These are phyloP conservation scores for Hirschfeldia incana DNA, from an alignment of 345 rosid species.

Conservation along the genomic window DNA sequence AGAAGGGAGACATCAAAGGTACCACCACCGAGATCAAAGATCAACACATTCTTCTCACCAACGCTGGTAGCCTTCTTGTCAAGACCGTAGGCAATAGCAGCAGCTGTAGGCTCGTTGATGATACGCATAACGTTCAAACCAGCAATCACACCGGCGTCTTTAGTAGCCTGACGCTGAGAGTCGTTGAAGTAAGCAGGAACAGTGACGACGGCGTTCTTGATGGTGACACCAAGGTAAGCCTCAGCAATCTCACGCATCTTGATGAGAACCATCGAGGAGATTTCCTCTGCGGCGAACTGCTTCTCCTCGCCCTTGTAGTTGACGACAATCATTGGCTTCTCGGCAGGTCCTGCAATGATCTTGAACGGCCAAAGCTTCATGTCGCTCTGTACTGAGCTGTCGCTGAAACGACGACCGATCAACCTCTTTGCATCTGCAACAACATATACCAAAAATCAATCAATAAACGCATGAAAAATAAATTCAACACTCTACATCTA, in stretches of 20 bases:
- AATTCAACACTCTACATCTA: too few species aligned
- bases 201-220: conserved; percentile 78
- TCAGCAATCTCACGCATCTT: conserved; percentile 88
- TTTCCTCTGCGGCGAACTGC: conserved; percentile 70
- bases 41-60: conserved; percentile 72
- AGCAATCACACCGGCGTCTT: conserved; percentile 78
- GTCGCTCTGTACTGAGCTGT: conserved; percentile 69
- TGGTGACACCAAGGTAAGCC: conserved; percentile 63
- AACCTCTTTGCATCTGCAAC: conserved; percentile 67
- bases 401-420: conserved; percentile 70
- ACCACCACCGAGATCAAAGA: conserved; percentile 84
- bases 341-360: conserved; percentile 63
- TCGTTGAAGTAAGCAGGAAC: conserved; percentile 82
- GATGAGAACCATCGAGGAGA: conserved; percentile 75
- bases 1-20: conserved; percentile 82
- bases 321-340: conserved; percentile 72
- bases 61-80: conserved; percentile 80
- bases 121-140: conserved; percentile 77
- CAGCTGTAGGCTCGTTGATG: conserved; percentile 78
- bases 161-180: conserved; percentile 82
- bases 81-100: conserved; percentile 82
- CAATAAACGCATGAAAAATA: not conserved
- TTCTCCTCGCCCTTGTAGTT: conserved; percentile 72
- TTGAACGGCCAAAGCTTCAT: conserved; percentile 77
- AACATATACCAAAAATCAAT: too few species aligned